These are phyloP conservation scores for Lentinula sp. DNA, from an alignment of 768 basidiomycete species.

Conservation along the genomic window DNA sequence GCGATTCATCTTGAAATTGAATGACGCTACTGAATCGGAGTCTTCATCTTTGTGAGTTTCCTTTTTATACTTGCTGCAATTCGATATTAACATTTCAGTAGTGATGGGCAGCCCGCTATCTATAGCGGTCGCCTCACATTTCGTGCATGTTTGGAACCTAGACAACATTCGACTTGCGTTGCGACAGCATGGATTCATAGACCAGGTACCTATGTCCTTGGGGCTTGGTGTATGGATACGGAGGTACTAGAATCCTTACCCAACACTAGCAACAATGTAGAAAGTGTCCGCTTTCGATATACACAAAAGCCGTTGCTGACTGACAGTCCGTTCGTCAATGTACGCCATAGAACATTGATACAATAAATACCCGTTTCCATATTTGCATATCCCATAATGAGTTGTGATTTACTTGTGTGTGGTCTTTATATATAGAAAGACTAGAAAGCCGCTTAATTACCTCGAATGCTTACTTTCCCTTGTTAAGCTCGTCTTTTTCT, in stretches of 20 bases:
- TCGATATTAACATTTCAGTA: constrained; percentile 12
- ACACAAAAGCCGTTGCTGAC: constrained; percentile 23
- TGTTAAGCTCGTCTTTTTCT: constrained; percentile 34
- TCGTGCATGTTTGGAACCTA: constrained; percentile 51
- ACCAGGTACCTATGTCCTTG: constrained; percentile 60
- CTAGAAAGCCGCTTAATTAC: too few relatives aligned
- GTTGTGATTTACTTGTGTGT: too few relatives aligned
- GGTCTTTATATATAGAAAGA: too few relatives aligned
- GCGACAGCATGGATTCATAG: constrained; percentile 54
- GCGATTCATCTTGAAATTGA: constrained; percentile 34
- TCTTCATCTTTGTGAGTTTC: neutral
- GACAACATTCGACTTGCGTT: constrained; percentile 32
- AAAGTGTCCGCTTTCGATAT: constrained; percentile 25
- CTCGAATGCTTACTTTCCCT: constrained; percentile 3
- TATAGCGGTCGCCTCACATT: constrained; percentile 67
- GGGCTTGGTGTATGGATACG: constrained; percentile 65
- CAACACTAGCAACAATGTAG: neutral
- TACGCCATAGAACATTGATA: constrained; percentile 20
- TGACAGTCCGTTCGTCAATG: constrained; percentile 23
- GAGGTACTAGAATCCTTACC: constrained; percentile 40
- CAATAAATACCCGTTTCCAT: neutral
- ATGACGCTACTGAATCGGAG: neutral
- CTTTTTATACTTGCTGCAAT: neutral
- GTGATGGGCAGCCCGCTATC: constrained; percentile 40
- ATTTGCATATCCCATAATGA: too few relatives aligned